Conservation (phyloP, 495 filamentous ascomycete genomes). For the Alectoria sarmentosa region DNA sequence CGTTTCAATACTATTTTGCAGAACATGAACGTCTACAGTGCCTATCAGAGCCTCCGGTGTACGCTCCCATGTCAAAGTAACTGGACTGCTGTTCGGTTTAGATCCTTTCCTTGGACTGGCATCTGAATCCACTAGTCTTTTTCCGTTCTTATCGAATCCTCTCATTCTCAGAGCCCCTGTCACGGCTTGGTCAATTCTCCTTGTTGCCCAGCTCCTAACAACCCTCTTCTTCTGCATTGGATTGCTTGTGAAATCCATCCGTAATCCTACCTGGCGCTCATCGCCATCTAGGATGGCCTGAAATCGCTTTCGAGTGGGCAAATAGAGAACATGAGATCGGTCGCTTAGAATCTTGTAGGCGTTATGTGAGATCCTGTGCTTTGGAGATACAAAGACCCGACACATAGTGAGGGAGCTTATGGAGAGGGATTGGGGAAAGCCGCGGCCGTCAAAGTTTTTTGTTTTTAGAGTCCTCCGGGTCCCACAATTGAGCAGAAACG, state of each 20-base stretch:
- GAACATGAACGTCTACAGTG: slow-evolving; percentile 9
- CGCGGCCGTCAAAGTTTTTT: neutral
- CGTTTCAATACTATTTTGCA: neutral
- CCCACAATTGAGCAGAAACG: neutral
- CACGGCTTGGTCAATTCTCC: slow-evolving; percentile 48
- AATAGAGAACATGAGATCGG: slow-evolving; percentile 26
- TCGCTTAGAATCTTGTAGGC: slow-evolving; percentile 16
- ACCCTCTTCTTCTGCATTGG: slow-evolving; percentile 33
- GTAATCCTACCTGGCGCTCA: slow-evolving; percentile 25
- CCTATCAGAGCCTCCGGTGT: slow-evolving; percentile 9
- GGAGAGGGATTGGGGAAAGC: neutral
- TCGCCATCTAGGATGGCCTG: slow-evolving; percentile 3
- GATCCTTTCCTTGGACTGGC: neutral
- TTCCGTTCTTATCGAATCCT: slow-evolving; percentile 52
- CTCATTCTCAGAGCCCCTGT: slow-evolving; percentile 44
- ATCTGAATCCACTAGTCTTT: slow-evolving; percentile 9
- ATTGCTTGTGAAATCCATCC: slow-evolving; percentile 29
- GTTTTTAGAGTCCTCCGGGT: neutral
- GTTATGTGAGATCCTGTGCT: slow-evolving; percentile 6
- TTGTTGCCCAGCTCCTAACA: slow-evolving; percentile 45
- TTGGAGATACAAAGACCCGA: slow-evolving; percentile 8
- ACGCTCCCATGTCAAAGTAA: too few relatives aligned
- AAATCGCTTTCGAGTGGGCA: slow-evolving; percentile 7
- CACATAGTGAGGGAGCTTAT: slow-evolving; percentile 13
- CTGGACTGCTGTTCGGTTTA: neutral